Evolutionary conservation across 106 monocot species (phyloP), one percentile per base, ranked within the genome.

Genomic region (Xerophyta viscosa): DNA sequence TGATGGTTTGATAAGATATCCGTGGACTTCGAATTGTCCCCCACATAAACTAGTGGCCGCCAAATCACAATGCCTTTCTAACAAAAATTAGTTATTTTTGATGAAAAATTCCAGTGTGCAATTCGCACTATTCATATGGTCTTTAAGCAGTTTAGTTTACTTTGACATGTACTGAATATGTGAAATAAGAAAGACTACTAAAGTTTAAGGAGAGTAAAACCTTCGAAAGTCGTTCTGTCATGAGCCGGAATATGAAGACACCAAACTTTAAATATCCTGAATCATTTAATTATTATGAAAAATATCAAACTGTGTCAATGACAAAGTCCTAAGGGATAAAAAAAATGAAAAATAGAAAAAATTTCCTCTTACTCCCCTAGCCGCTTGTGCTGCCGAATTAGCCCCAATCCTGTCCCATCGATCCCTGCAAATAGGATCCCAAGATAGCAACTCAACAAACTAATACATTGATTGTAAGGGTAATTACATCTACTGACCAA

Each of bases 161-260:
- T 28, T 29, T 52, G 15, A 5, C 27, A 52, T 13, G 1, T 26
- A 14, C 13, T 29, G 29, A 7, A 29, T 28, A 20, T 28, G 14
- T 2, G 5, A 26, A 26, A 29, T 36, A 36, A 17, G 19, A 31
- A 0, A 31, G 6, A 1, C 6, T 28, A 21, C 19, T 6, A 11
- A 56, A 8, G 9, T 22, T 10, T 19, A 42, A 8, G 21, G 41
- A 43, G 24, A 44, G 15, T n/a, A 2, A 46, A 23, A 92, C 92
- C 92, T 80, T 87, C 66, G 55, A 92, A 87, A 45, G 92, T 50
- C 41, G 79, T 92, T 24, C 80, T 53, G 43, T 92, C 87, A 48
- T 43, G 63, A 28, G 77, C 77, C 13, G 92, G 92, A 69, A 87
- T 87, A 65, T 92, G 92, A 61, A 92, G 68, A 54, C 92, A 92